These are phyloP conservation scores for Penicillium odoratum DNA, from an alignment of 495 filamentous ascomycete species.

Conservation along the genomic window DNA sequence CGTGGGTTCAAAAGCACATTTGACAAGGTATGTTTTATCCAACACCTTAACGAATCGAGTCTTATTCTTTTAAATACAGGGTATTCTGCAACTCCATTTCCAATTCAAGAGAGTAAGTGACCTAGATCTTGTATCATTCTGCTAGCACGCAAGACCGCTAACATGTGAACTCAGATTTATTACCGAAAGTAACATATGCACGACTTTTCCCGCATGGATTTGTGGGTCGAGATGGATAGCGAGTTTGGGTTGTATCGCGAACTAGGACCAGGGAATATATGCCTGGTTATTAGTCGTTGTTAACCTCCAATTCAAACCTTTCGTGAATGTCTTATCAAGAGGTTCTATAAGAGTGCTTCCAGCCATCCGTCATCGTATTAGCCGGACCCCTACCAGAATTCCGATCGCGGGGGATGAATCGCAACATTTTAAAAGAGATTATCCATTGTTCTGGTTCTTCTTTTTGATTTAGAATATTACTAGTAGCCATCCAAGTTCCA, in stretches of 20 bases:
- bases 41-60: neutral
- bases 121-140: neutral
- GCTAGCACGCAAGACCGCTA: constrained; percentile 4
- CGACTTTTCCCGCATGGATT: constrained; percentile 2
- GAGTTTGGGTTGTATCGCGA: neutral
- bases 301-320: no score
- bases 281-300: no score
- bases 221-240: constrained; percentile 14
- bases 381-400: no score
- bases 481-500: no score
- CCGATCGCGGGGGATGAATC: no score
- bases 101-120: constrained; percentile 82
- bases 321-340: no score
- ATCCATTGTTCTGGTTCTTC: no score
- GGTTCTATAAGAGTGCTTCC: no score
- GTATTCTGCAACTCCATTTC: constrained; percentile 95
- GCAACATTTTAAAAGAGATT: no score
- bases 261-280: neutral
- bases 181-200: constrained; percentile 36
- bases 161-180: constrained; percentile 36
- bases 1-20: constrained; percentile 95
- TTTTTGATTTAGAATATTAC: no score
- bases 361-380: no score
- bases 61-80: constrained; percentile 47
- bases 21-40: constrained; percentile 75